A percentile compares a stretch with the other conserved stretches of the same genome.
Conservation (phyloP, 306 rosid genomes). For the Ormosia semicastrata region DNA sequence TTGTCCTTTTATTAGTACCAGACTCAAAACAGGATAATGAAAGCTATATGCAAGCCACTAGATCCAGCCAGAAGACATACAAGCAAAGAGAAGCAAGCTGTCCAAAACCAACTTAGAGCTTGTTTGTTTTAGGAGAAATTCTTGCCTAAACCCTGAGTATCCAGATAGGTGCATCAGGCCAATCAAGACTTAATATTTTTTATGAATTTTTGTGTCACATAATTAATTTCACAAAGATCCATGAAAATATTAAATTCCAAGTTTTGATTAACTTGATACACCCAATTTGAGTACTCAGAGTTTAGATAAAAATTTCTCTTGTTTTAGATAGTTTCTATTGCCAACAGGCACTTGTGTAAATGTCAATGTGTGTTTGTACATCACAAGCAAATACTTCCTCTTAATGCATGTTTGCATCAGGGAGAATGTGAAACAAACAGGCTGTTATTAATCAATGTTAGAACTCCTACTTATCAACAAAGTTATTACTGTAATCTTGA, state of each 20-base stretch:
- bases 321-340: neutral
- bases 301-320: too few species aligned
- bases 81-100: slow-evolving; percentile 4
- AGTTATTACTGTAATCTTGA: neutral
- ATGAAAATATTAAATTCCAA: too few species aligned
- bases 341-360: neutral
- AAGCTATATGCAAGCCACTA: slow-evolving; percentile 13
- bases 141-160: too few species aligned
- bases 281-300: too few species aligned
- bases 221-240: too few species aligned
- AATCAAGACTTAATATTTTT: too few species aligned
- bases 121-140: neutral
- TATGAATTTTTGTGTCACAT: too few species aligned
- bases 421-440: neutral
- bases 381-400: neutral
- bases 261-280: too few species aligned
- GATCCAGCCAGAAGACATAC: neutral
- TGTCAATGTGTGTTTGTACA: neutral
- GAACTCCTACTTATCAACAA: neutral
- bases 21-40: neutral
- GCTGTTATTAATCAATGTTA: neutral
- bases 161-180: too few species aligned
- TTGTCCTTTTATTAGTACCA: slow-evolving; percentile 10
- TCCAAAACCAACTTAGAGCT: neutral
- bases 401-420: neutral